Evolutionary conservation across 495 filamentous ascomycete genomes (phyloP).

Genomic region (Margaritispora aquatica): DNA sequence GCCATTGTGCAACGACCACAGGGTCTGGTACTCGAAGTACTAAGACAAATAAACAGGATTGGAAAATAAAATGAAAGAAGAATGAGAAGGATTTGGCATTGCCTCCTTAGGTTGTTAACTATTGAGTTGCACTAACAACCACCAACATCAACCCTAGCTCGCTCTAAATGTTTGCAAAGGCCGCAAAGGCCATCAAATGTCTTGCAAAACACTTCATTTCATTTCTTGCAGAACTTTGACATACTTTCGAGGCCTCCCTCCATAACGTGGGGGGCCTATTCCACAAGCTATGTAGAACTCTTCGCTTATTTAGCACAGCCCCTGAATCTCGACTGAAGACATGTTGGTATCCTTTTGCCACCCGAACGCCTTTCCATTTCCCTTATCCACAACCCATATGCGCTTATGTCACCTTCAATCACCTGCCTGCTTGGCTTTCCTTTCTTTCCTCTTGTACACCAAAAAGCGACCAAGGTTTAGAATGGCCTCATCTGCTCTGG

Average conservation of each 20-base stretch:
- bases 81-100: too few relatives aligned
- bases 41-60: too few relatives aligned
- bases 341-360: background rate
- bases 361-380: background rate
- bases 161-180: too few relatives aligned
- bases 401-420: background rate
- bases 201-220: too few relatives aligned
- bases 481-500: slow-evolving; percentile 47
- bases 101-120: too few relatives aligned
- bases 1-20: too few relatives aligned
- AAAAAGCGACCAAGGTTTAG: slow-evolving; percentile 53
- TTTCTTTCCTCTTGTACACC: slow-evolving; percentile 50
- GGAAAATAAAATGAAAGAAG: too few relatives aligned
- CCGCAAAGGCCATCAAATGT: too few relatives aligned
- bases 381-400: background rate
- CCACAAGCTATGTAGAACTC: background rate
- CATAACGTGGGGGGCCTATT: background rate
- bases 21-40: too few relatives aligned
- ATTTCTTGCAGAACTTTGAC: background rate
- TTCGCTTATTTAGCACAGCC: background rate
- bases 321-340: background rate
- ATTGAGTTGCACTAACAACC: too few relatives aligned
- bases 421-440: slow-evolving; percentile 4
- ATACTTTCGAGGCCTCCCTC: background rate
- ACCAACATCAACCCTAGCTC: too few relatives aligned